A percentile compares a stretch with the other conserved stretches of the same genome.
Conservation (phyloP, 139 green algal genomes). For the Chlorella sp. region DNA sequence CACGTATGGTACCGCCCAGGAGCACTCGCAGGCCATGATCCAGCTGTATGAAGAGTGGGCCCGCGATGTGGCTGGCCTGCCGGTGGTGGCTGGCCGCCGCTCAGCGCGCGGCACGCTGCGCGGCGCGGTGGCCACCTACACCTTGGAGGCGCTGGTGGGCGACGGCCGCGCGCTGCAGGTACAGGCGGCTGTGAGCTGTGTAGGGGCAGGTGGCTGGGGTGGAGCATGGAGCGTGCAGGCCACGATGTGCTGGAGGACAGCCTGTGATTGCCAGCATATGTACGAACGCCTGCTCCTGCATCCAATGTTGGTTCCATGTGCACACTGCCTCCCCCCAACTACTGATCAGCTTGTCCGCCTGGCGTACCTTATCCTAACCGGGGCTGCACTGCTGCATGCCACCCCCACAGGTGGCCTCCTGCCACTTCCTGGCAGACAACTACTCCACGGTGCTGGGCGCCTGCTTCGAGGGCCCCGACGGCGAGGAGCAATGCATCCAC, state of each 20-base stretch:
- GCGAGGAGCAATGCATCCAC: background rate
- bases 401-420: conserved; percentile 1
- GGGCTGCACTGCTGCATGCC: too few relatives aligned
- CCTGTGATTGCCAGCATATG: too few relatives aligned
- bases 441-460: conserved; percentile 11
- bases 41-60: conserved; percentile 78
- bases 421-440: conserved; percentile 35
- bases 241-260: too few relatives aligned
- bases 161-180: conserved; percentile 89
- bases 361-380: too few relatives aligned
- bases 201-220: too few relatives aligned
- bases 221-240: too few relatives aligned
- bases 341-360: too few relatives aligned
- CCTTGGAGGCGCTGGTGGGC: conserved; percentile 97
- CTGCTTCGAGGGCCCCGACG: background rate
- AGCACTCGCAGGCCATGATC: conserved; percentile 36
- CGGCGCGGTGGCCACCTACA: conserved; percentile 92
- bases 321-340: too few relatives aligned
- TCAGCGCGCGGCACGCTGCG: conserved; percentile 75
- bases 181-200: too few relatives aligned
- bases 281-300: too few relatives aligned
- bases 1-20: background rate
- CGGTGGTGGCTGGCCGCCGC: conserved; percentile 92
- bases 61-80: conserved; percentile 81
- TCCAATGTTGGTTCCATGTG: too few relatives aligned